Conservation (phyloP, 73 alveolate genomes). For the Tetrahymena borealis region DNA sequence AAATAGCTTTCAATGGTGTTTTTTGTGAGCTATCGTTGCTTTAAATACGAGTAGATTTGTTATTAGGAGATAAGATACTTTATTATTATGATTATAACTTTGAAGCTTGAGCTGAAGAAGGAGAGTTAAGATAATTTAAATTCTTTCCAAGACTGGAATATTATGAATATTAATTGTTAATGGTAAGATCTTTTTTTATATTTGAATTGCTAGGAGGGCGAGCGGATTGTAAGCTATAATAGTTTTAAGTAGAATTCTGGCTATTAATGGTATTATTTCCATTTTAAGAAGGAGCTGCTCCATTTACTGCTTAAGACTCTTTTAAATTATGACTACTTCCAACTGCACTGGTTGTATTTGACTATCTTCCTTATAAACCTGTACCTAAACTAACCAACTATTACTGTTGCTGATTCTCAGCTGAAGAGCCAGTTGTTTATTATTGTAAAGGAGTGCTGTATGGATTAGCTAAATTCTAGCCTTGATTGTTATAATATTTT, state of each 20-base stretch:
- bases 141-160: background rate
- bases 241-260: background rate
- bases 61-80: background rate
- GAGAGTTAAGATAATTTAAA: background rate
- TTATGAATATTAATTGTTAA: background rate
- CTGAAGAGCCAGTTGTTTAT: background rate
- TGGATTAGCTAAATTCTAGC: background rate
- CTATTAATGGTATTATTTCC: background rate
- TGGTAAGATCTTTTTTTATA: background rate
- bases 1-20: background rate
- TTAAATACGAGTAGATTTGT: background rate
- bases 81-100: background rate
- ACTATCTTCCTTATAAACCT: background rate
- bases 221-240: background rate
- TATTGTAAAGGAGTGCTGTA: background rate
- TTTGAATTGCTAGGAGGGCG: background rate
- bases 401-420: background rate
- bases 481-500: background rate
- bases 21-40: background rate
- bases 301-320: background rate
- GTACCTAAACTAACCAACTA: background rate
- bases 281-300: background rate
- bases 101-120: background rate
- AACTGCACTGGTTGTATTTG: background rate
- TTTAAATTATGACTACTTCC: background rate